phyloP scores from a whole-genome alignment of 2,329 filamentous ascomycete species.

The Cytospora mali region DNA sequence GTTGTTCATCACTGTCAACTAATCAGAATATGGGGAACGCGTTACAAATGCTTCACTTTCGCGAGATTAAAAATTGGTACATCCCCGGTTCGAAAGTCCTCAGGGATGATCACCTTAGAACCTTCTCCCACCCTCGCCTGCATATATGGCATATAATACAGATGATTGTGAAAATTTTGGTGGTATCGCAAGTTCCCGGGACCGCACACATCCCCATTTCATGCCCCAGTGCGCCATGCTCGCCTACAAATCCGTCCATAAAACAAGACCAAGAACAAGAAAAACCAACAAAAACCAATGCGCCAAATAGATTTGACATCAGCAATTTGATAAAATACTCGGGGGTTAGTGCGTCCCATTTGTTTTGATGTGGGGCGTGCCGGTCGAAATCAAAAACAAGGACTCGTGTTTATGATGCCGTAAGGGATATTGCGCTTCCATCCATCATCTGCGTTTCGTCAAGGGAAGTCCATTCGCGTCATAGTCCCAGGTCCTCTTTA shows the following conservation, averaged over 20 bases:
- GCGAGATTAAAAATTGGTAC: slow-evolving; percentile 12
- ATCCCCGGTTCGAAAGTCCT: background rate
- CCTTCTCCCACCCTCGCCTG: background rate
- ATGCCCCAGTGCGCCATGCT: slow-evolving; percentile 10
- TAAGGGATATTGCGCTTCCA: background rate
- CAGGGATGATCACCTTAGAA: background rate
- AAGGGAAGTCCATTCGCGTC: slow-evolving; percentile 41
- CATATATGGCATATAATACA: slow-evolving; percentile 15
- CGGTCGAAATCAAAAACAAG: background rate
- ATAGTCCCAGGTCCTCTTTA: slow-evolving; percentile 66
- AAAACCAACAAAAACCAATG: background rate
- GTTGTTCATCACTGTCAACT: too few species aligned
- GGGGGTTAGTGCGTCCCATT: background rate
- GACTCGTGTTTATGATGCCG: background rate
- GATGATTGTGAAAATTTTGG: slow-evolving; percentile 11
- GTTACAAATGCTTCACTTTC: slow-evolving; percentile 3
- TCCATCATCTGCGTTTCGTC: slow-evolving; percentile 37
- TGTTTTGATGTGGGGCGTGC: background rate
- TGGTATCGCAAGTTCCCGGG: slow-evolving; percentile 16
- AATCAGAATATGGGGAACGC: too few species aligned
- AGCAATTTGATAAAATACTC: slow-evolving; percentile 17
- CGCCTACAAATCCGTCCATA: too few species aligned
- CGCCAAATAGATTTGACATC: slow-evolving; percentile 12
- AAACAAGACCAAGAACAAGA: background rate
- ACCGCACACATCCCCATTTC: slow-evolving; percentile 15